A percentile compares a stretch with the other conserved stretches of the same genome.
These are phyloP conservation scores for Phytophthora boehmeriae DNA, from an alignment of 352 stramenopile genomes.

Conservation along the genomic window DNA sequence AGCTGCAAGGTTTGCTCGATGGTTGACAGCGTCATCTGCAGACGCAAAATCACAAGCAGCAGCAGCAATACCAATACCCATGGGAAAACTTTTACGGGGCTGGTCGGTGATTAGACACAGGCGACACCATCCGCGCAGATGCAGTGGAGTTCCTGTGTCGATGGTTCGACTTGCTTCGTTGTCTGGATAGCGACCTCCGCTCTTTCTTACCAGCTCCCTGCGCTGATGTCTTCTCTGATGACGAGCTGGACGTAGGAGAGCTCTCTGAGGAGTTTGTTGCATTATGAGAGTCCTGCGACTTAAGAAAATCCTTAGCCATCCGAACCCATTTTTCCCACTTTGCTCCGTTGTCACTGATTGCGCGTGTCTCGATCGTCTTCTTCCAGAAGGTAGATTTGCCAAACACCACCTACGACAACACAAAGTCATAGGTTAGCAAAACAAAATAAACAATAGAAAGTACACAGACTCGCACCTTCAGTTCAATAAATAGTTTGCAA, in stretches of 20 bases:
- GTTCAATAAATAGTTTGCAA: constrained; percentile 77
- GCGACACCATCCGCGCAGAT: constrained; percentile 5
- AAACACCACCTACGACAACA: constrained; percentile 61
- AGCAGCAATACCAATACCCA: constrained; percentile 73
- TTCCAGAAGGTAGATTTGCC: constrained; percentile 88
- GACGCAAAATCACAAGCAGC: constrained; percentile 58
- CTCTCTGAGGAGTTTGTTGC: constrained; percentile 14
- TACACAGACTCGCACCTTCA: constrained; percentile 46
- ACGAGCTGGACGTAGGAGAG: constrained; percentile 24
- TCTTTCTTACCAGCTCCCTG: constrained; percentile 19
- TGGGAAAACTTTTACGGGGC: constrained; percentile 57
- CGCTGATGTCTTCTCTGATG: constrained; percentile 20
- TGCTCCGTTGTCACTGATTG: constrained; percentile 71
- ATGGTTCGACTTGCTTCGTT: constrained; percentile 23
- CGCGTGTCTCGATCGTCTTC: constrained; percentile 75
- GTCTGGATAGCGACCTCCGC: constrained; percentile 13
- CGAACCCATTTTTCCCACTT: constrained; percentile 78
- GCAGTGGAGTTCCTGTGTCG: constrained; percentile 21
- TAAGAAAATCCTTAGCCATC: constrained; percentile 64
- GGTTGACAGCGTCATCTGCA: constrained; percentile 63
- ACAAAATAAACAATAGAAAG: background rate
- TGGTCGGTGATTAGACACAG: constrained; percentile 15
- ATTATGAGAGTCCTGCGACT: constrained; percentile 14
- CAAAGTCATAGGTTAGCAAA: constrained; percentile 1
- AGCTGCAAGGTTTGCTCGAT: constrained; percentile 59